Conservation (phyloP, 164 flowering plant genomes). For the Umbilicus rupestris region DNA sequence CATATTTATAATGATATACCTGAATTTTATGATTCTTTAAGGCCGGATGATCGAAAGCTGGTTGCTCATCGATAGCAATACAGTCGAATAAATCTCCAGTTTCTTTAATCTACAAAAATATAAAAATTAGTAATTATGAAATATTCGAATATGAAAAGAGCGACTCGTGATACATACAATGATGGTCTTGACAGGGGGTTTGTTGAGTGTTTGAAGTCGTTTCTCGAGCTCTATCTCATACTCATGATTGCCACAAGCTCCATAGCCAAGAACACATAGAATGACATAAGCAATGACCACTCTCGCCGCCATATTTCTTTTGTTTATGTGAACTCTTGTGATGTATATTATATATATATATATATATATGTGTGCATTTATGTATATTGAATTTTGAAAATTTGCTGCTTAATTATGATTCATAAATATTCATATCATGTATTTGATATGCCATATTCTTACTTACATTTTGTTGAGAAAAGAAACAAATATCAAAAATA, state of each 20-base stretch:
- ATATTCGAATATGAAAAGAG: too few relatives aligned
- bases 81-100: not conserved
- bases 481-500: too few relatives aligned
- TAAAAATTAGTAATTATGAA: not conserved
- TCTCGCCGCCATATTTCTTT: not conserved
- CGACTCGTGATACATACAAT: not conserved
- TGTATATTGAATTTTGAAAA: too few relatives aligned
- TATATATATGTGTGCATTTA: too few relatives aligned
- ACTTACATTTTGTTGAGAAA: too few relatives aligned
- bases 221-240: not conserved
- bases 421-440: too few relatives aligned
- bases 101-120: not conserved
- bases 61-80: not conserved
- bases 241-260: not conserved
- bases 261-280: not conserved
- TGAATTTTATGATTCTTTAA: conserved; percentile 3
- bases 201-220: not conserved
- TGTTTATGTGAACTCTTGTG: not conserved
- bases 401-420: too few relatives aligned
- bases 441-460: too few relatives aligned
- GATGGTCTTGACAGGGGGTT: conserved; percentile 7
- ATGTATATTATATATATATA: not conserved
- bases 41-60: not conserved
- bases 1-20: not conserved
- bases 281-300: not conserved